Conservation (phyloP, 108 stramenopile species). For the Hondaea fermentalgiana region DNA sequence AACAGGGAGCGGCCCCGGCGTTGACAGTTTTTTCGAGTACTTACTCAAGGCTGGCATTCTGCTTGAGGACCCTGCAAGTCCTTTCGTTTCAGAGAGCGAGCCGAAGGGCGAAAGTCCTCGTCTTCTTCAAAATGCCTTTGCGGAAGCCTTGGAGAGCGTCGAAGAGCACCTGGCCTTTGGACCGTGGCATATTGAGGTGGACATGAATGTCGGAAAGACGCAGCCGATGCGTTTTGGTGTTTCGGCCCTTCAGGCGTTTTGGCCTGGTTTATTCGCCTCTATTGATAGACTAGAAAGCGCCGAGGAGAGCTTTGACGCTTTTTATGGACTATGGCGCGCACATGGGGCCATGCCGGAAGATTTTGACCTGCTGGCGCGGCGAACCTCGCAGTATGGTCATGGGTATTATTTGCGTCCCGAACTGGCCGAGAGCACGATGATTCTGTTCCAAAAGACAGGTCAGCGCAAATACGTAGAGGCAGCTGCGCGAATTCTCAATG, state of each 20-base stretch:
- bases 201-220: neutral
- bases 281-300: conserved; percentile 25
- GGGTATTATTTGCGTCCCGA: conserved; percentile 47
- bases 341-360: conserved; percentile 44
- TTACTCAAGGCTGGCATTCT: conserved; percentile 41
- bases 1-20: conserved; percentile 41
- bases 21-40: conserved; percentile 55
- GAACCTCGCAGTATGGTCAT: conserved; percentile 15
- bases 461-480: conserved; percentile 25
- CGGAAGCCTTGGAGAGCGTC: neutral
- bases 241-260: conserved; percentile 41
- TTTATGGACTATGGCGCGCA: conserved; percentile 32
- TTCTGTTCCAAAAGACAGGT: conserved; percentile 29
- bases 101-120: too few relatives aligned
- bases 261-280: conserved; percentile 42
- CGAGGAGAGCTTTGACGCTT: neutral
- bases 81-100: neutral
- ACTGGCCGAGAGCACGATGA: conserved; percentile 34
- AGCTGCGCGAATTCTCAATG: conserved; percentile 18
- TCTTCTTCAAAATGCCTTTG: neutral
- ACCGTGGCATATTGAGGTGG: conserved; percentile 17
- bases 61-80: neutral
- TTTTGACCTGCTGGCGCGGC: conserved; percentile 23
- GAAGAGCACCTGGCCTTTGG: conserved; percentile 15
- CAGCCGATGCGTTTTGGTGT: neutral